phyloP scores from a whole-genome alignment of 1,284 basidiomycete species.

The Mixia osmundae region DNA sequence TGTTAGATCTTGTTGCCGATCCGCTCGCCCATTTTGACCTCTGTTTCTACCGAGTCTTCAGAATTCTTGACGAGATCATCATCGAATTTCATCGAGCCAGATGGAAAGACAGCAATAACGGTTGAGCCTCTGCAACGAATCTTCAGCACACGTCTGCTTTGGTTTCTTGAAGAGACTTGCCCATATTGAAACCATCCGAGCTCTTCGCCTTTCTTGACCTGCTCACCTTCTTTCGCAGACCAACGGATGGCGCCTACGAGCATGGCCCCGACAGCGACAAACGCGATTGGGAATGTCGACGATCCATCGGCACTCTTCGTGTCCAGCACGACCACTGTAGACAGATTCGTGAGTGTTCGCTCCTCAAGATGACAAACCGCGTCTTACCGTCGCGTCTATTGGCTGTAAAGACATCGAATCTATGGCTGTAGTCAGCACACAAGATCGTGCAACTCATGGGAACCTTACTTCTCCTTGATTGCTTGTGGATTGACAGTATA shows the following conservation, averaged over 20 bases:
- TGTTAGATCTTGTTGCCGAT: too few species aligned
- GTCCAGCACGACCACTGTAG: constrained; percentile 9
- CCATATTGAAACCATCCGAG: too few species aligned
- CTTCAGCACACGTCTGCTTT: too few species aligned
- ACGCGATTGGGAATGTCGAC: background rate
- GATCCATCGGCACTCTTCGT: constrained; percentile 9
- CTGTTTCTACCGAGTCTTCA: too few species aligned
- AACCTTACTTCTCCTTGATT: constrained; percentile 1
- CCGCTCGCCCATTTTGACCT: too few species aligned
- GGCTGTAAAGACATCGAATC: constrained; percentile 1
- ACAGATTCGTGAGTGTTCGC: too few species aligned
- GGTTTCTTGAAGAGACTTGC: too few species aligned
- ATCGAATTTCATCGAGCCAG: too few species aligned
- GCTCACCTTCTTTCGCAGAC: constrained; percentile 23
- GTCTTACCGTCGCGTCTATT: background rate
- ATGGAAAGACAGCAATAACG: too few species aligned
- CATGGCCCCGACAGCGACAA: constrained; percentile 22
- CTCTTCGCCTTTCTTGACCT: constrained; percentile 26
- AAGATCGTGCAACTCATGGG: background rate
- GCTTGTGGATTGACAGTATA: constrained; percentile 1
- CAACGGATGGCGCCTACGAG: constrained; percentile 29
- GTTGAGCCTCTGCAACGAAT: too few species aligned
- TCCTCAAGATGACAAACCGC: background rate
- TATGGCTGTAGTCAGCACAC: background rate
- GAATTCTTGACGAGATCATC: too few species aligned